These are phyloP conservation scores for Scopulariopsis brevicaulis DNA, from an alignment of 2,329 filamentous ascomycete genomes.

Conservation along the genomic window DNA sequence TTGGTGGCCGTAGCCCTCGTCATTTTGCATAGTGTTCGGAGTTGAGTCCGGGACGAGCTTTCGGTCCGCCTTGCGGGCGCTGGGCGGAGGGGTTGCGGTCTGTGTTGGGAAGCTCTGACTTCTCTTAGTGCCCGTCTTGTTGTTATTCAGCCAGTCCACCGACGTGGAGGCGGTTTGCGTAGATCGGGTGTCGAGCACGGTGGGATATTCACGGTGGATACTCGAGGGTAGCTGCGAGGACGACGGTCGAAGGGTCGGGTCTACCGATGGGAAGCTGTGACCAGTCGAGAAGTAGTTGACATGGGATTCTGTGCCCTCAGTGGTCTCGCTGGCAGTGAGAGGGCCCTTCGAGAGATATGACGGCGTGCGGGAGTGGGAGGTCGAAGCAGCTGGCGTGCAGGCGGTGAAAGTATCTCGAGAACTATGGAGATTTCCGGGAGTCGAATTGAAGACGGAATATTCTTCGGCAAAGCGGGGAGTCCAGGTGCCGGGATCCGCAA, in stretches of 20 bases:
- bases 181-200: slow-evolving; percentile 13
- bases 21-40: slow-evolving; percentile 47
- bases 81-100: slow-evolving; percentile 49
- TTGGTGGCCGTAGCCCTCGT: slow-evolving; percentile 38
- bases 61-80: slow-evolving; percentile 40
- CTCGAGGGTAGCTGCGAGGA: slow-evolving; percentile 42
- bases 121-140: neutral
- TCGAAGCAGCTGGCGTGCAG: slow-evolving; percentile 19
- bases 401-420: slow-evolving; percentile 32
- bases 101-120: slow-evolving; percentile 22
- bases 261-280: slow-evolving; percentile 45
- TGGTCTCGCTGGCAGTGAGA: slow-evolving; percentile 37
- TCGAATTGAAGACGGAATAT: slow-evolving; percentile 55
- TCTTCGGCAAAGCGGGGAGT: slow-evolving; percentile 54
- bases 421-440: slow-evolving; percentile 44
- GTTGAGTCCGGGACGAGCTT: slow-evolving; percentile 32
- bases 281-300: slow-evolving; percentile 47
- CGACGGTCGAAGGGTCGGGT: slow-evolving; percentile 43
- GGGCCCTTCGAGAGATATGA: slow-evolving; percentile 24
- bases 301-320: slow-evolving; percentile 46
- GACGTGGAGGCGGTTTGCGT: slow-evolving; percentile 10
- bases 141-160: slow-evolving; percentile 16
- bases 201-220: slow-evolving; percentile 13
- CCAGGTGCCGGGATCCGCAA: slow-evolving; percentile 31
- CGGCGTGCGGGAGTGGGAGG: neutral